A percentile compares a stretch with the other conserved stretches of the same genome.
Evolutionary conservation across 2,329 filamentous ascomycete species (phyloP).

Genomic region (Colletotrichum sidae): DNA sequence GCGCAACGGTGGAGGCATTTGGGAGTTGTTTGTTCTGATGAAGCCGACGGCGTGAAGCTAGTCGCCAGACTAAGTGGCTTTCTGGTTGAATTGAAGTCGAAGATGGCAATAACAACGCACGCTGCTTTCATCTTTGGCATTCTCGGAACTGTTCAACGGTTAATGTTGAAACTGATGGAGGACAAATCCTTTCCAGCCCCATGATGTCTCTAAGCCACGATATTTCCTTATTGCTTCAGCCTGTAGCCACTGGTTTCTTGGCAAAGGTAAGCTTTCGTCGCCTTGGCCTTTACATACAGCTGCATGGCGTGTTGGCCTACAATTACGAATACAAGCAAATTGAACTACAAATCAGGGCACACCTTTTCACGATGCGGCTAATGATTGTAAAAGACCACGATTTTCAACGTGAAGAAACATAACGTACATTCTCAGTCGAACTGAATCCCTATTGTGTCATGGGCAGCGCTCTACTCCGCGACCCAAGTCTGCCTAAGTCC

Average conservation of each 20-base stretch:
- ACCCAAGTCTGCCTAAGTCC: background rate
- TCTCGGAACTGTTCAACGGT: background rate
- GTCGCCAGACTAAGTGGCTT: background rate
- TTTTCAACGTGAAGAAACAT: too few relatives aligned
- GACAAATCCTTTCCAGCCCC: background rate
- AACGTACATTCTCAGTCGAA: too few relatives aligned
- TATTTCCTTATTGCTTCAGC: constrained; percentile 6
- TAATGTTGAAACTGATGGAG: background rate
- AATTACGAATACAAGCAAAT: background rate
- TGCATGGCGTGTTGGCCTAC: background rate
- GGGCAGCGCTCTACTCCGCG: background rate
- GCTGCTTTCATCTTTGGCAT: too few relatives aligned
- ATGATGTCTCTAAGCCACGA: background rate
- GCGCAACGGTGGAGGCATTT: background rate
- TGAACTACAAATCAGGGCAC: background rate
- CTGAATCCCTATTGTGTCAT: background rate
- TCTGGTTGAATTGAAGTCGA: background rate
- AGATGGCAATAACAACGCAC: background rate
- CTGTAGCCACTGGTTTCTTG: constrained; percentile 16
- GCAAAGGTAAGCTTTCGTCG: background rate
- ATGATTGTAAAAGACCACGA: too few relatives aligned
- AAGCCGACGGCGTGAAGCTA: constrained; percentile 5
- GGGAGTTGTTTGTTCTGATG: background rate
- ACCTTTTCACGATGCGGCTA: background rate
- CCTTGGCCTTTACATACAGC: background rate